Evolutionary conservation across 176 grass and related monocot species (phyloP).

Genomic region (Sorghum bicolor): Sorghum_bicolor_NCBIv3 NC_012872.2:57869501-57870000

Average conservation of each 20-base stretch:
- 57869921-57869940: conserved; percentile 85
- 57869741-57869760: conserved; percentile 56
- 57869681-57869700: conserved; percentile 12
- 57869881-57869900: conserved; percentile 70
- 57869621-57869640: conserved; percentile 69
- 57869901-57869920: conserved; percentile 59
- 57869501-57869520: background rate
- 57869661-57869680: conserved; percentile 22
- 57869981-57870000: conserved; percentile 67
- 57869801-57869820: conserved; percentile 64
- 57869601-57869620: conserved; percentile 83
- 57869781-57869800: conserved; percentile 59
- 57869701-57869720: conserved; percentile 71
- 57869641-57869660: conserved; percentile 63
- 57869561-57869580: conserved; percentile 71
- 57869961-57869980: conserved; percentile 47
- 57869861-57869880: conserved; percentile 65
- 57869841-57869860: conserved; percentile 63
- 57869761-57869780: conserved; percentile 48
- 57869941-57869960: conserved; percentile 54
- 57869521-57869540: conserved; percentile 51
- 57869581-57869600: conserved; percentile 78
- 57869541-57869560: conserved; percentile 58
- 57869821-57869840: conserved; percentile 57
- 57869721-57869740: conserved; percentile 60